Base-by-base conservation (phyloP, 1,284 basidiomycete genomes). In the Ceratobasidium sp. region DNA sequence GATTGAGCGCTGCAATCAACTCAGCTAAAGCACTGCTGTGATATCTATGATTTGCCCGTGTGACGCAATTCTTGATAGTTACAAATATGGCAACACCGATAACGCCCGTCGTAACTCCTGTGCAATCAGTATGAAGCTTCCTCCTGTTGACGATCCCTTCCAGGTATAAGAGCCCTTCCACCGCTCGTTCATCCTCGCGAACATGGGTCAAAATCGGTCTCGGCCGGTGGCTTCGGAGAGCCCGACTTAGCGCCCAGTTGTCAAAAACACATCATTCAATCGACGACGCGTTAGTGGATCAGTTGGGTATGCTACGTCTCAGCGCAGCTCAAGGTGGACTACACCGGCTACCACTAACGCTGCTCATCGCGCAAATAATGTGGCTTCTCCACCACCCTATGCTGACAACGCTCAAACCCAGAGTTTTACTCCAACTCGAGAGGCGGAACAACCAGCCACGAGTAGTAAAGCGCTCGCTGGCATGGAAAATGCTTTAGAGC, bases 311-410 rank as follows among this genome's bases (percentile, higher is more conserved):
- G n/a, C n/a, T n/a, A n/a, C n/a, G n/a, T n/a, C n/a, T n/a, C n/a
- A n/a, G n/a, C n/a, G n/a, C n/a, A n/a, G n/a, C 39, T 28, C 42
- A 7, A n/a, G n/a, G n/a, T n/a, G n/a, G n/a, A n/a, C n/a, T n/a
- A 61, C 72, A 2, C 33, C 72, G 9, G 15, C 18, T 15, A 75
- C 60, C 3, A 33, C 55, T n/a, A 46, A 64, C 5, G 42, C 72
- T 5, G 72, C 72, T 3, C 61, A 75, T 10, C 42, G 72, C 5
- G 72, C 72, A 20, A 75, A 75, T 49, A 64, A 75, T 39, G 66
- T 75, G 4, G 72, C 72, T 23, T 51, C 72, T 5, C 26, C 56
- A 1, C 56, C 60, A 1, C 61, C n/a, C n/a, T n/a, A n/a, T n/a
- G n/a, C 71, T 18, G 63, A 73, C 44, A 49, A 44, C 2, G 23